Evolutionary conservation across 2,329 filamentous ascomycete genomes (phyloP).

Genomic region (Talaromyces sp.): DNA sequence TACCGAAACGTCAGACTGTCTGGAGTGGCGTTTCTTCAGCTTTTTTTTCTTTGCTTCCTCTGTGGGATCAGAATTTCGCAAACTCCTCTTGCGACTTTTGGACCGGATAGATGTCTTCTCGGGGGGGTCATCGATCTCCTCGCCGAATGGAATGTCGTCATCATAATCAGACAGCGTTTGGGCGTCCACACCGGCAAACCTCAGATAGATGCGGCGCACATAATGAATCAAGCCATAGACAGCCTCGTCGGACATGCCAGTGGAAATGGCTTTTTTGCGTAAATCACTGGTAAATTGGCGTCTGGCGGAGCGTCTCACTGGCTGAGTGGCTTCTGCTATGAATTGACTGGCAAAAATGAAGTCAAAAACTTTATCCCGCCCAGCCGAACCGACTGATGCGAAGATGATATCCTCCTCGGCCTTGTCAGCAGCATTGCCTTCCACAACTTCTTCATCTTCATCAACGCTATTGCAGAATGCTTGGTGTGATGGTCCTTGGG

Average conservation of each 20-base stretch:
- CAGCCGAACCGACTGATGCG: conserved; percentile 9
- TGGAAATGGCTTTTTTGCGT: conserved; percentile 11
- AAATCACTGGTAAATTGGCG: conserved; percentile 24
- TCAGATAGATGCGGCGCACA: conserved; percentile 28
- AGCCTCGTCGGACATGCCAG: conserved; percentile 18
- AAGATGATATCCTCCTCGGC: conserved; percentile 20
- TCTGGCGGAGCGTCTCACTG: conserved; percentile 21
- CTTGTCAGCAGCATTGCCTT: background rate
- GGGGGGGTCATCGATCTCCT: conserved; percentile 23
- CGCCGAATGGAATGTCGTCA: conserved; percentile 21
- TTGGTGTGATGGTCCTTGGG: too few species aligned
- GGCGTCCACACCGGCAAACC: conserved; percentile 3
- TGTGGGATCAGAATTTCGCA: background rate
- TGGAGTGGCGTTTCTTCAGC: background rate
- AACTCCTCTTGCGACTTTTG: conserved; percentile 9
- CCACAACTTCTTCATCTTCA: background rate
- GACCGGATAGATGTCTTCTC: background rate
- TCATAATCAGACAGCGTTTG: too few species aligned
- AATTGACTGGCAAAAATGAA: conserved; percentile 25
- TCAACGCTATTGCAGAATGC: too few species aligned
- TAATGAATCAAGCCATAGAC: conserved; percentile 21
- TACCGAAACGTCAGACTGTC: background rate
- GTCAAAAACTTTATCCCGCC: conserved; percentile 13
- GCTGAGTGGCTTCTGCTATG: conserved; percentile 15
- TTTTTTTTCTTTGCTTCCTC: conserved; percentile 9